Evolutionary conservation across 164 flowering plant genomes (phyloP), one percentile per base, ranked within the genome.

Genomic region (grape (Vitis vinifera)): DNA sequence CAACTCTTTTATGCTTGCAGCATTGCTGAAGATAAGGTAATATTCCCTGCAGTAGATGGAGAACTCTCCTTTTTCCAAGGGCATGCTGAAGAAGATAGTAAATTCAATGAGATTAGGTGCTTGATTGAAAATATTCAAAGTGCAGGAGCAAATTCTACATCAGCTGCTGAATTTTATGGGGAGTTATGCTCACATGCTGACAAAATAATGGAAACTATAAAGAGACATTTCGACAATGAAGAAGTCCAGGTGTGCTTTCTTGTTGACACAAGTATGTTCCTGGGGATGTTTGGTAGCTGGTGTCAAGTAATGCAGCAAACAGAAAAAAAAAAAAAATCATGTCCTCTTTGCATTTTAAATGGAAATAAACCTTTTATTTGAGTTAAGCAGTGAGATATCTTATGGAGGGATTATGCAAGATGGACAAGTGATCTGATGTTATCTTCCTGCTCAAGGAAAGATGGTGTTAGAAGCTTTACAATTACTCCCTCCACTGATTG

Each of bases 1-100:
- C 50, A 50, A 76, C 29, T 69, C 59, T 31, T 51, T 62, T 68
- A 72, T 76, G 69, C 16, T 59, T 84, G 85, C 92, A 95, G 98
- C 76, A 84, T 95, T 79, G 99, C 98, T 68, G 99, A 95, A 84
- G 99, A 93, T 77, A 89, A 81, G 78, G 86, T 95, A 63, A 93
- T 93, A 79, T 93, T 95, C 74, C 99, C 99, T 73, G 98, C 98
- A 10, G 93, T 93, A 65, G 98, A 87, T 81, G 86, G 77, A 75
- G 94, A 87, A 69, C 80, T 91, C 68, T 95, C 93, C 19, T 95
- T 95, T 76, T 83, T 82, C 48, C 84, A 87, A 76, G 97, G 93
- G 83, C 98, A 91, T 78, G 97, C 96, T 47, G 97, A 93, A 83
- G 99, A 91, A 84, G 94, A 93, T 78, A 88, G 75, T 72, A 91